Percentiles rank a stretch among this genome's conserved stretches.
Conservation (phyloP, 2,329 filamentous ascomycete species). For the Xylaria sp. region DNA sequence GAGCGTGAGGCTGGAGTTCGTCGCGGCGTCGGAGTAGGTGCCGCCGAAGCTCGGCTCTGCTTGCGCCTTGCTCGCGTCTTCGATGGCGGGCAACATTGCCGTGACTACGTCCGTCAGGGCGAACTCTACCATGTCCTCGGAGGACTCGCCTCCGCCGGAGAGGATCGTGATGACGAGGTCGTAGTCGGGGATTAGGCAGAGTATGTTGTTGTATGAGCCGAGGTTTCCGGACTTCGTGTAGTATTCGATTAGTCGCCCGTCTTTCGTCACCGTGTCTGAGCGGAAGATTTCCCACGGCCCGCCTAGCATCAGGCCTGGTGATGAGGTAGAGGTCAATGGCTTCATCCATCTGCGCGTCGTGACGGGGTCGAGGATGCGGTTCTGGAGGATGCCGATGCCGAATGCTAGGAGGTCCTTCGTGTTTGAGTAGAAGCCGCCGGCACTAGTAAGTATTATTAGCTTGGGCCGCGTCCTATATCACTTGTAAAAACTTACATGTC, state of each 20-base stretch:
- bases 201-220: constrained; percentile 47
- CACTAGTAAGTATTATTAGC: constrained; percentile 26
- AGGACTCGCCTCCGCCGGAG: constrained; percentile 43
- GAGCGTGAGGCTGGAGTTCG: constrained; percentile 55
- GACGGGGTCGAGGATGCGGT: constrained; percentile 40
- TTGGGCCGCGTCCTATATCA: not conserved
- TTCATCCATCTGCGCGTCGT: constrained; percentile 48
- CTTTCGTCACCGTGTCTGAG: constrained; percentile 46
- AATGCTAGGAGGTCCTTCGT: constrained; percentile 44
- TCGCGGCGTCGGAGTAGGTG: constrained; percentile 51
- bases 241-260: constrained; percentile 47
- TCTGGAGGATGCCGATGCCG: constrained; percentile 44
- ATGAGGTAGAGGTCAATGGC: constrained; percentile 45
- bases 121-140: constrained; percentile 38
- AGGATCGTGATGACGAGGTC: constrained; percentile 47
- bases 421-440: constrained; percentile 48
- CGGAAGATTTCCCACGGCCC: constrained; percentile 51
- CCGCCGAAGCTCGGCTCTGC: constrained; percentile 49
- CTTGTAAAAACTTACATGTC: constrained; percentile 39
- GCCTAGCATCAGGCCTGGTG: constrained; percentile 46
- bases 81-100: constrained; percentile 54
- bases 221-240: constrained; percentile 51
- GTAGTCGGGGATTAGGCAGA: constrained; percentile 50
- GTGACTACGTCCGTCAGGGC: constrained; percentile 47
- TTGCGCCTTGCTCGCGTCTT: constrained; percentile 54